Conservation (phyloP, 2,329 filamentous ascomycete species). For the Xylaria sp. region DNA sequence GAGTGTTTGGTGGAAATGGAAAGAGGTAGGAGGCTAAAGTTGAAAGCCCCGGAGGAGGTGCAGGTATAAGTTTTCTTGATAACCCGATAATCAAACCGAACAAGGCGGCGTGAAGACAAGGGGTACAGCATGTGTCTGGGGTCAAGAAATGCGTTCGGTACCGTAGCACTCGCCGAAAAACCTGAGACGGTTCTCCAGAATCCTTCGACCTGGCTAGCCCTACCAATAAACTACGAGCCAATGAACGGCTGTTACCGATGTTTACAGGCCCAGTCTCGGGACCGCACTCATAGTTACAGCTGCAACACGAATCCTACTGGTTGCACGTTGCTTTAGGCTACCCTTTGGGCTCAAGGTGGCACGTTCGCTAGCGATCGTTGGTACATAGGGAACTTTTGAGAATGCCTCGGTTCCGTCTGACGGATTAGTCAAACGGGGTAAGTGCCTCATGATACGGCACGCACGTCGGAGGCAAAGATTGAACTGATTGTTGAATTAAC, state of each 20-base stretch:
- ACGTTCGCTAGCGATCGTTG: neutral
- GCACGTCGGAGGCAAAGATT: no score
- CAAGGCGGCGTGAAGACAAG: neutral
- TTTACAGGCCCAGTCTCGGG: constrained; percentile 3
- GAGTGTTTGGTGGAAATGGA: no score
- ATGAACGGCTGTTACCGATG: neutral
- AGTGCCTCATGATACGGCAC: no score
- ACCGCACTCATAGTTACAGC: constrained; percentile 6
- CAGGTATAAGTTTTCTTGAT: neutral
- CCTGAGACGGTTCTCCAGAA: constrained; percentile 16
- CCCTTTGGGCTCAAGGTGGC: neutral
- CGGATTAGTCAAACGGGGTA: no score
- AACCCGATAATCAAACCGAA: neutral
- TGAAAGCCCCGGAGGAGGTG: neutral
- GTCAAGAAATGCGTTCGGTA: neutral
- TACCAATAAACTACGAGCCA: constrained; percentile 1
- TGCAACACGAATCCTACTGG: constrained; percentile 15
- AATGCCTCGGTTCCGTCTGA: neutral
- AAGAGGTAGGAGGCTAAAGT: no score
- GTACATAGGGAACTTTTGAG: neutral
- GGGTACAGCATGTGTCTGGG: neutral
- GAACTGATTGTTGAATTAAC: neutral
- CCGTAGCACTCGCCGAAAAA: constrained; percentile 1
- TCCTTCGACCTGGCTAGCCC: constrained; percentile 3
- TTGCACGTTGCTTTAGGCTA: neutral